A percentile compares a stretch with the other conserved stretches of the same genome.
These are phyloP conservation scores for Leccinum boreale DNA, from an alignment of 768 basidiomycete species.

Conservation along the genomic window DNA sequence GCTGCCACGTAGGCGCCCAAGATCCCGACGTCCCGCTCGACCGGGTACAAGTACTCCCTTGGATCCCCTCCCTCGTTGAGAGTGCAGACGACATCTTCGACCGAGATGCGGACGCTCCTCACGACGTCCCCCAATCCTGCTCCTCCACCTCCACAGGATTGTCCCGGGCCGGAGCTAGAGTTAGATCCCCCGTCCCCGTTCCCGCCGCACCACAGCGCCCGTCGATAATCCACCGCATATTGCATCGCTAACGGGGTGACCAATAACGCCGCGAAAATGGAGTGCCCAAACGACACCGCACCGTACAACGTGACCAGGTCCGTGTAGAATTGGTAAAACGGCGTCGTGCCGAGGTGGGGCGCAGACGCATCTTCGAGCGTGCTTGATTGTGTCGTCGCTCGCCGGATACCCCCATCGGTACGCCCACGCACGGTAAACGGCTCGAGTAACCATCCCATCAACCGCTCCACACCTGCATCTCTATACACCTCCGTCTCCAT, in stretches of 20 bases:
- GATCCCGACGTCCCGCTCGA: constrained; percentile 60
- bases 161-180: background rate
- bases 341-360: constrained; percentile 59
- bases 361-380: constrained; percentile 52
- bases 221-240: constrained; percentile 81
- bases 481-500: constrained; percentile 68
- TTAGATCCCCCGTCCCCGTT: constrained; percentile 16
- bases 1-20: constrained; percentile 62
- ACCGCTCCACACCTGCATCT: constrained; percentile 55
- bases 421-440: constrained; percentile 42
- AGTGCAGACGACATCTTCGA: constrained; percentile 46
- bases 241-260: constrained; percentile 73
- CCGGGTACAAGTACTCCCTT: constrained; percentile 66
- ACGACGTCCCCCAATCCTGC: constrained; percentile 29
- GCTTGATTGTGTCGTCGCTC: constrained; percentile 9
- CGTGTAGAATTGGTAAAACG: constrained; percentile 93
- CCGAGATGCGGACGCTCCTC: constrained; percentile 51
- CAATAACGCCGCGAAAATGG: constrained; percentile 69
- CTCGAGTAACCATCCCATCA: constrained; percentile 59
- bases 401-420: background rate
- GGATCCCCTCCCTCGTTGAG: constrained; percentile 31
- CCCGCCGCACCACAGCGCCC: constrained; percentile 80
- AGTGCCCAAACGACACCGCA: constrained; percentile 83
- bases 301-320: constrained; percentile 91
- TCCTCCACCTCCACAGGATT: background rate